Conservation (phyloP, 371 early-diverging fungal species). For the Rhizomucor miehei region DNA sequence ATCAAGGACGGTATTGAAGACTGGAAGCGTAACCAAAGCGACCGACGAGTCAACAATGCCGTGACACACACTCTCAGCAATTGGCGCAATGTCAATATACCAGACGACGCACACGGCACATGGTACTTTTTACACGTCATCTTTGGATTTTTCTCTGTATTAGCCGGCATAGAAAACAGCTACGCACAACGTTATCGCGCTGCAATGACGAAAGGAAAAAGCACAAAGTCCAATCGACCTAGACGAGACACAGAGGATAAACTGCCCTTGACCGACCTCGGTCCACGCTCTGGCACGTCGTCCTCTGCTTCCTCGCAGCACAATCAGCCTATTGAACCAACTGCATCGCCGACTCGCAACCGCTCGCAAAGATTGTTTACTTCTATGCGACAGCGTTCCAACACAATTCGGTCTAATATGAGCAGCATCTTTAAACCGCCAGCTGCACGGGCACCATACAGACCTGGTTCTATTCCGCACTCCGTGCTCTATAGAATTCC, state of each 20-base stretch:
- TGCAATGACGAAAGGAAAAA: constrained; percentile 2
- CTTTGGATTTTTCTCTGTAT: constrained; percentile 31
- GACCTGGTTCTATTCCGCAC: constrained; percentile 47
- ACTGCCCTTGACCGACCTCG: constrained; percentile 12
- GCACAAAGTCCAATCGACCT: not conserved
- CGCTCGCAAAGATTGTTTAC: constrained; percentile 11
- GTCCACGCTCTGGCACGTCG: not conserved
- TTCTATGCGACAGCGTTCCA: constrained; percentile 40
- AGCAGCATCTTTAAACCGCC: constrained; percentile 25
- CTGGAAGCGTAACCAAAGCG: constrained; percentile 83
- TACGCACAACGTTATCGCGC: constrained; percentile 16
- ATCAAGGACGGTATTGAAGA: constrained; percentile 96
- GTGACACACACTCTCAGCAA: constrained; percentile 44
- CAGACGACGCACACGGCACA: constrained; percentile 19
- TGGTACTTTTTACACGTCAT: constrained; percentile 22
- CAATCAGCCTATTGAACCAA: not conserved
- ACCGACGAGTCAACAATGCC: constrained; percentile 66
- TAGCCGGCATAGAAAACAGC: constrained; percentile 22
- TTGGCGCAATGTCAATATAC: constrained; percentile 56
- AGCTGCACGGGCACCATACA: constrained; percentile 18
- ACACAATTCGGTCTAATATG: constrained; percentile 37
- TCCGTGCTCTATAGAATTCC: constrained; percentile 38
- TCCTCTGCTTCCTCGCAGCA: constrained; percentile 10
- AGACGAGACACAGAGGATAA: constrained; percentile 14
- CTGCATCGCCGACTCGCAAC: not conserved